phyloP scores from a whole-genome alignment of 768 basidiomycete genomes.

The Suillus occidentalis region DNA sequence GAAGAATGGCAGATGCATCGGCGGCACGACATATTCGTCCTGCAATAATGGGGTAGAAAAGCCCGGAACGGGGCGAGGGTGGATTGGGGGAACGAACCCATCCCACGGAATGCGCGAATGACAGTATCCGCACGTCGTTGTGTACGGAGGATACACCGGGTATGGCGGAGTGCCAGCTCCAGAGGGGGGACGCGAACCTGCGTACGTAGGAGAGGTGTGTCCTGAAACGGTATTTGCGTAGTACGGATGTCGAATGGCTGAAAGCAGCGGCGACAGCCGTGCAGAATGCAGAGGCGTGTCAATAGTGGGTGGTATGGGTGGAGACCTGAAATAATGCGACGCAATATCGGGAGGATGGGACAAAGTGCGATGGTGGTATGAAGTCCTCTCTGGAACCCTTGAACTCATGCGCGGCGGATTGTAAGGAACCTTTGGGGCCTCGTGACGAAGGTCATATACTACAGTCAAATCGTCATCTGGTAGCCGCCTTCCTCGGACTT shows the following conservation, averaged over 20 bases:
- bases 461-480: slow-evolving; percentile 38
- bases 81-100: slow-evolving; percentile 8
- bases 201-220: slow-evolving; percentile 26
- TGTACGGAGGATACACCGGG: slow-evolving; percentile 35
- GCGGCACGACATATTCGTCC: slow-evolving; percentile 2
- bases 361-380: slow-evolving; percentile 2
- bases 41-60: slow-evolving; percentile 8
- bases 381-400: background rate
- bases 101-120: slow-evolving; percentile 44
- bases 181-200: slow-evolving; percentile 19
- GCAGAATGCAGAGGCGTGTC: slow-evolving; percentile 20
- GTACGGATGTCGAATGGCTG: slow-evolving; percentile 24
- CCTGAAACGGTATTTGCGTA: slow-evolving; percentile 22
- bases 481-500: slow-evolving; percentile 40
- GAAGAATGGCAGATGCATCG: background rate
- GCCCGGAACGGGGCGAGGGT: background rate
- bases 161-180: slow-evolving; percentile 37
- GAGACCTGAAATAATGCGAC: slow-evolving; percentile 1
- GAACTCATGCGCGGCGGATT: slow-evolving; percentile 4
- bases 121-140: slow-evolving; percentile 29
- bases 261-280: slow-evolving; percentile 19
- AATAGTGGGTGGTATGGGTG: slow-evolving; percentile 7
- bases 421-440: background rate
- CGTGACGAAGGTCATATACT: slow-evolving; percentile 18
- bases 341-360: slow-evolving; percentile 5